Evolutionary conservation across 2,329 filamentous ascomycete species (phyloP), one percentile per base, ranked within the genome.

Genomic region (Pseudogymnoascus sp.): DNA sequence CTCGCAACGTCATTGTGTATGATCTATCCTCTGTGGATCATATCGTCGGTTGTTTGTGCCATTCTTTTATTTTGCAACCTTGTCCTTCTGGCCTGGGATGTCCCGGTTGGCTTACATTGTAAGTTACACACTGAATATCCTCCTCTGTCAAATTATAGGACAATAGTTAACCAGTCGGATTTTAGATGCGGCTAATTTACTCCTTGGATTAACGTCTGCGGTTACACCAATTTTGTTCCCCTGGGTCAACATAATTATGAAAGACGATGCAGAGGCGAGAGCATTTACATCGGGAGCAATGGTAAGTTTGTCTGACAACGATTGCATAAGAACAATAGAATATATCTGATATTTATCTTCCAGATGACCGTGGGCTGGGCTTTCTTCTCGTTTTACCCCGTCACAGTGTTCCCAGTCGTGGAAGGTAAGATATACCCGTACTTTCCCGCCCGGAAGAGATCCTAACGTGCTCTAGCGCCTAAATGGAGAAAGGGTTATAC

Each of bases 211-310:
- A 43, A 71, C 67, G 1, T 66, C 70, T 8, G 66, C 68, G 5
- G 66, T 72, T 6, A 71, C 69, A 10, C 70, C 70, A 1, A 72
- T 72, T 33, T 61, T 72, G 28, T 66, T 70, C 53, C 68, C 70
- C 4, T 70, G 68, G 67, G 69, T 71, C 2, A 72, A 72, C 31
- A 67, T 69, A 43, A 64, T 71, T 33, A 68, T 72, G 66, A 70
- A 66, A 63, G 70, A 71, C 28, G 70, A 72, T 41, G 67, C 70
- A 3, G 70, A 72, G 28, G 70, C 69, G 16, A 43, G 70, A 38
- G 70, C 70, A 1, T 74, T 75, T 43, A 74, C 72, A 1, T 72
- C 72, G 8, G 73, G 73, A 40, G 72, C 72, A 6, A 74, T 74
- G 70, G 70, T 69, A 65, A 53, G 22, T 22, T 40, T 8, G 5